These are phyloP conservation scores for Auriscalpium vulgare DNA, from an alignment of 768 basidiomycete species.

Conservation along the genomic window DNA sequence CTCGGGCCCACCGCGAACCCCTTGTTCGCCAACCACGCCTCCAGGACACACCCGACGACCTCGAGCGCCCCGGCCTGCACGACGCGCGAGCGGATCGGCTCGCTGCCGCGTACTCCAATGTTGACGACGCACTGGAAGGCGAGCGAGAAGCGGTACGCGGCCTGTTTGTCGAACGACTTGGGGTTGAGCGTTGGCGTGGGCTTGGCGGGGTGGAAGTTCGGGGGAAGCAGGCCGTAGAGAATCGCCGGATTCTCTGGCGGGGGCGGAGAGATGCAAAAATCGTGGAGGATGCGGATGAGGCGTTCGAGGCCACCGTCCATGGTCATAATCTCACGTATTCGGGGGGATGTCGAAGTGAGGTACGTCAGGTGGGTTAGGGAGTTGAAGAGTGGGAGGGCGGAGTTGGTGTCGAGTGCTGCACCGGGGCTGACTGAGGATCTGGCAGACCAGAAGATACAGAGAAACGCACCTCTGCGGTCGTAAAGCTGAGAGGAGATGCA, in stretches of 20 bases:
- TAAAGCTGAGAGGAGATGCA: conserved; percentile 93
- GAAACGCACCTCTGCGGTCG: conserved; percentile 75
- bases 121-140: conserved; percentile 98
- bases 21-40: conserved; percentile 85
- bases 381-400: conserved; percentile 72
- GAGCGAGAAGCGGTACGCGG: conserved; percentile 82
- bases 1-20: conserved; percentile 84
- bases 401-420: conserved; percentile 45
- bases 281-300: conserved; percentile 84
- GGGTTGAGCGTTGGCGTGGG: conserved; percentile 59
- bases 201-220: conserved; percentile 48
- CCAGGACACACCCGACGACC: conserved; percentile 88
- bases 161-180: conserved; percentile 66
- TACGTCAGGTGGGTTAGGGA: conserved; percentile 94
- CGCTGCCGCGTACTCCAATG: conserved; percentile 92
- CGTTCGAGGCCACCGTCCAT: conserved; percentile 97
- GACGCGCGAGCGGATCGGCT: conserved; percentile 83
- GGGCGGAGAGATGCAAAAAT: conserved; percentile 78
- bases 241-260: conserved; percentile 70
- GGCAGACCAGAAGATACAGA: neutral
- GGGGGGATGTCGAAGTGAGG: conserved; percentile 93
- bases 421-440: neutral
- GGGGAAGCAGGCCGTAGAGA: conserved; percentile 72
- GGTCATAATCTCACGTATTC: conserved; percentile 97
- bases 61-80: conserved; percentile 93